phyloP scores from a whole-genome alignment of 1,284 basidiomycete species.

The Ustilago xerochloae region DNA sequence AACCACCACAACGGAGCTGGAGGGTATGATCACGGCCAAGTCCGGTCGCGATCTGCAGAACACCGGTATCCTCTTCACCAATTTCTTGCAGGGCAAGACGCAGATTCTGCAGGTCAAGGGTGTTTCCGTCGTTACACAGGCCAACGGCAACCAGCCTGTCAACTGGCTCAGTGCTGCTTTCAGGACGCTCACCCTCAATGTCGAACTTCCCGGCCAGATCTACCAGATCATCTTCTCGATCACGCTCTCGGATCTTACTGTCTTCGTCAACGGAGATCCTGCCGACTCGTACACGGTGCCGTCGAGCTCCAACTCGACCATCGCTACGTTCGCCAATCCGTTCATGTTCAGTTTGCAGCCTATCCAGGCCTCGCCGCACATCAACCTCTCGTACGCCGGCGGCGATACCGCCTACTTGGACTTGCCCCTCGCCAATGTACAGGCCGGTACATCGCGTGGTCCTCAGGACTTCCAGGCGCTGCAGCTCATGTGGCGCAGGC shows the following conservation, averaged over 20 bases:
- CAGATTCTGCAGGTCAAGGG: constrained; percentile 76
- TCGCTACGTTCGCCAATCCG: constrained; percentile 79
- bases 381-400: constrained; percentile 73
- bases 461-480: constrained; percentile 73
- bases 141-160: constrained; percentile 71
- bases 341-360: constrained; percentile 81
- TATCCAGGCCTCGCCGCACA: constrained; percentile 73
- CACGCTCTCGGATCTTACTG: constrained; percentile 74
- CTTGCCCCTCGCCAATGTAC: constrained; percentile 71
- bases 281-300: constrained; percentile 52
- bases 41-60: constrained; percentile 72
- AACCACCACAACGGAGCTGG: constrained; percentile 73
- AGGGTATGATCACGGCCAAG: constrained; percentile 75
- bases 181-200: constrained; percentile 75
- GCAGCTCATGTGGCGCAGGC: constrained; percentile 72
- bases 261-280: constrained; percentile 71
- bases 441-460: constrained; percentile 77
- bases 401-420: constrained; percentile 75
- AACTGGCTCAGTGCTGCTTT: constrained; percentile 79
- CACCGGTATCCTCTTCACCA: constrained; percentile 77
- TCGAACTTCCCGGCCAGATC: constrained; percentile 76
- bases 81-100: constrained; percentile 77
- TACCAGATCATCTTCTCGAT: constrained; percentile 79
- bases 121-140: constrained; percentile 73
- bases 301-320: constrained; percentile 70